Evolutionary conservation across 352 stramenopile genomes (phyloP).

Genomic region (Phytophthora meadii): DNA sequence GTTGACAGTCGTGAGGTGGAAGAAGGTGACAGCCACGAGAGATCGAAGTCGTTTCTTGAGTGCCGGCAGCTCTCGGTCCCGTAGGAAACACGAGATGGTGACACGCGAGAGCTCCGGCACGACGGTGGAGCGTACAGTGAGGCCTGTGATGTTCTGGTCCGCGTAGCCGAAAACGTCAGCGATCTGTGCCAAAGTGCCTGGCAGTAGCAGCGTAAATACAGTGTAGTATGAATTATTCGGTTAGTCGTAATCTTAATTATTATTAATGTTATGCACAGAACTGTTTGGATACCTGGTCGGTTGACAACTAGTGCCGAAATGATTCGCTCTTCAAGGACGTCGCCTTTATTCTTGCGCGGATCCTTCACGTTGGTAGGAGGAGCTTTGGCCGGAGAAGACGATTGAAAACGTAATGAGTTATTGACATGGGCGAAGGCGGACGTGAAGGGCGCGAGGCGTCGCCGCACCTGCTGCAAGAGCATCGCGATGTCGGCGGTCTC

Average conservation of each 20-base stretch:
- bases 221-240: background rate
- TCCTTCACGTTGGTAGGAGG: background rate
- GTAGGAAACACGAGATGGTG: slow-evolving; percentile 73
- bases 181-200: slow-evolving; percentile 71
- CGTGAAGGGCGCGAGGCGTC: slow-evolving; percentile 16
- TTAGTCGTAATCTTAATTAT: background rate
- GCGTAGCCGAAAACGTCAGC: slow-evolving; percentile 72
- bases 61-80: slow-evolving; percentile 52
- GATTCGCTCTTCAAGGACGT: slow-evolving; percentile 60
- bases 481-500: slow-evolving; percentile 8
- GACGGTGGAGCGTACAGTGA: slow-evolving; percentile 73
- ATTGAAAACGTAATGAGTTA: background rate
- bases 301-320: slow-evolving; percentile 83
- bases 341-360: background rate
- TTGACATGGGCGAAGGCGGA: slow-evolving; percentile 1
- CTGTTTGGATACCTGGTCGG: slow-evolving; percentile 41
- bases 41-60: slow-evolving; percentile 67
- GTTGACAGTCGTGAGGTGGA: slow-evolving; percentile 74
- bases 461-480: slow-evolving; percentile 20
- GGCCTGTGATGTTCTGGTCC: slow-evolving; percentile 79
- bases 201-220: background rate
- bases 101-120: slow-evolving; percentile 81
- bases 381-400: background rate
- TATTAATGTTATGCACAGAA: background rate
- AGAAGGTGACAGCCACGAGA: slow-evolving; percentile 80